These are phyloP conservation scores for Saccharomyces hybrid DNA, from an alignment of 1,139 yeast genomes.

Conservation along the genomic window DNA sequence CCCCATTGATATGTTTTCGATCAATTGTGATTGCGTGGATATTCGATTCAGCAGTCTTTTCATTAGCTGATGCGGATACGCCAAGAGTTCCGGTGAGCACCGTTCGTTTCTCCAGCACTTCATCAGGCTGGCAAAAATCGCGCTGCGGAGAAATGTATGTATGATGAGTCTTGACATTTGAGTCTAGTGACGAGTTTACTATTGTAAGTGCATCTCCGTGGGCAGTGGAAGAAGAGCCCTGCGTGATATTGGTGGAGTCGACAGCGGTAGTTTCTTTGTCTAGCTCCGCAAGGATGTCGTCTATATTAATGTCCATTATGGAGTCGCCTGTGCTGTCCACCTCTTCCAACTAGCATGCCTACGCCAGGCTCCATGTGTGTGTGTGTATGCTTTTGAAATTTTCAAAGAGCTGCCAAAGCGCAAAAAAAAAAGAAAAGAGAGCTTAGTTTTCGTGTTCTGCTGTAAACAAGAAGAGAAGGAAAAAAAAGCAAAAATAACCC, in stretches of 20 bases:
- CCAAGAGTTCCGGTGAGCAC: slow-evolving; percentile 73
- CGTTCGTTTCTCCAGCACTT: slow-evolving; percentile 78
- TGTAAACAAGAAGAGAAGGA: not conserved
- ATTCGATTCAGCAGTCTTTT: slow-evolving; percentile 51
- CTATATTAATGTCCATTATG: slow-evolving; percentile 46
- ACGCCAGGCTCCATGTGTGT: not conserved
- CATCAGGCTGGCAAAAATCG: slow-evolving; percentile 42
- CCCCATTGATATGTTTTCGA: slow-evolving; percentile 54
- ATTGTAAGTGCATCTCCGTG: slow-evolving; percentile 4
- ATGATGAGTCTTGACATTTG: not conserved
- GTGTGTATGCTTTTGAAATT: not conserved
- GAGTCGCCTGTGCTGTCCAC: not conserved
- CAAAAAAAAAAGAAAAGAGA: not conserved
- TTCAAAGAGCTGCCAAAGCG: not conserved
- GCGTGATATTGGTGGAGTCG: slow-evolving; percentile 11
- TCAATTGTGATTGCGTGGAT: slow-evolving; percentile 62
- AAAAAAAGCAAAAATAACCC: not conserved
- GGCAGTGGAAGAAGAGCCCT: slow-evolving; percentile 7
- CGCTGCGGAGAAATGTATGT: slow-evolving; percentile 16
- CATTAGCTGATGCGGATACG: slow-evolving; percentile 56
- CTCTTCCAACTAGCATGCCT: not conserved
- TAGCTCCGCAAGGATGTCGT: slow-evolving; percentile 60
- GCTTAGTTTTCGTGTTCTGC: not conserved
- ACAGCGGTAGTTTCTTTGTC: slow-evolving; percentile 38
- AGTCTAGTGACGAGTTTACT: slow-evolving; percentile 12